A percentile compares a stretch with the other conserved stretches of the same genome.
These are phyloP conservation scores for Aspergillus sp. DNA, from an alignment of 2,329 filamentous ascomycete species.

Conservation along the genomic window DNA sequence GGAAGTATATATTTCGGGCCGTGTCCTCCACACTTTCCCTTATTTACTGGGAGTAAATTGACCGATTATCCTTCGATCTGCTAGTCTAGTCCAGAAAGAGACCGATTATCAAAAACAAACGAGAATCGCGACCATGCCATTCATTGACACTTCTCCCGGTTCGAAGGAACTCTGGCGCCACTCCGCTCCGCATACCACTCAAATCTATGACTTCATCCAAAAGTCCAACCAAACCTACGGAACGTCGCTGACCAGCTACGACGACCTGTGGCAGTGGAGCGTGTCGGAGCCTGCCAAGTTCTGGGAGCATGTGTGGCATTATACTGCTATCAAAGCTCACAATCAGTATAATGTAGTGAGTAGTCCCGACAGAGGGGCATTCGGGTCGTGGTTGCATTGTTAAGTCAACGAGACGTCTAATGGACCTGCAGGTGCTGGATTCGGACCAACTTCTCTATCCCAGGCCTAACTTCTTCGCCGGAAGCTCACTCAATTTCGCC, in stretches of 20 bases:
- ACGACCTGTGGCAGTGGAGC: slow-evolving; percentile 82
- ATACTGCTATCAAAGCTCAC: slow-evolving; percentile 72
- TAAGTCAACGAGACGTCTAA: slow-evolving; percentile 7
- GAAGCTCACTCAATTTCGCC: slow-evolving; percentile 82
- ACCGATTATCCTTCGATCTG: too few relatives aligned
- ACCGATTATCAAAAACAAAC: background rate
- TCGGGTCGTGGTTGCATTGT: background rate
- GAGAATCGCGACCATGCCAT: background rate
- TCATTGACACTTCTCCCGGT: background rate
- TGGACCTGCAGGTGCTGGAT: slow-evolving; percentile 61
- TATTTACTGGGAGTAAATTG: too few relatives aligned
- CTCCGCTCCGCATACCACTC: slow-evolving; percentile 63
- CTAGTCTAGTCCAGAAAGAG: background rate
- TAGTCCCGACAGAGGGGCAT: background rate
- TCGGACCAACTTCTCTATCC: slow-evolving; percentile 73
- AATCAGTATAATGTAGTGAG: slow-evolving; percentile 50
- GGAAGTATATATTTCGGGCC: too few relatives aligned
- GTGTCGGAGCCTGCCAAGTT: slow-evolving; percentile 72
- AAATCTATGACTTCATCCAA: slow-evolving; percentile 71
- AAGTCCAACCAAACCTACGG: slow-evolving; percentile 67
- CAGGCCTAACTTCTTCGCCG: slow-evolving; percentile 79
- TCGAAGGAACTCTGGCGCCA: slow-evolving; percentile 68
- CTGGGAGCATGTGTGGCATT: slow-evolving; percentile 85
- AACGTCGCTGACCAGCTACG: slow-evolving; percentile 64
- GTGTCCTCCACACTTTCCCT: too few relatives aligned